Evolutionary conservation across 2,329 filamentous ascomycete genomes (phyloP), one percentile per base, ranked within the genome.

Genomic region (Cryphonectria carpinicola): DNA sequence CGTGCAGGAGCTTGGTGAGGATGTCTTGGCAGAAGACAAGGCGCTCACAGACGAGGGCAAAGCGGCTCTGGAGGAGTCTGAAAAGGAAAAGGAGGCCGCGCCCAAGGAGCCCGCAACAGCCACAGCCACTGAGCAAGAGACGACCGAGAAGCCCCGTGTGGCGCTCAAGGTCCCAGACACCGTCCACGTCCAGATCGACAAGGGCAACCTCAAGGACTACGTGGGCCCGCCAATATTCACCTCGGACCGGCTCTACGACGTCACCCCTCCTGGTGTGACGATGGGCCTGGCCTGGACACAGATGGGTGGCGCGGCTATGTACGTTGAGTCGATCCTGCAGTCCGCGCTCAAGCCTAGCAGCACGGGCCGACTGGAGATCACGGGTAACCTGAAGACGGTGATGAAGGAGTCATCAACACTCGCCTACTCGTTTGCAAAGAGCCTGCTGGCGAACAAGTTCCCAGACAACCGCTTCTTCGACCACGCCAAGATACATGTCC

Each of bases 211-310:
- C 67, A 97, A 97, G 78, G 96, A 99, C 81, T 99, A 98, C 78
- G 95, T 99, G 71, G 96, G 96, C 3, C 95, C 96, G 1, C 95
- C 96, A 1, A 89, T 98, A 68, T 99, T 97, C 83, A 99, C 94
- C 0, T 94, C 96, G 5, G 96, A 99, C 81, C 90, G 97, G 68
- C 87, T 99, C 19, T 99, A 98, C 84, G 96, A 99, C 77, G 89
- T 90, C 64, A 97, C 94, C 71, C 96, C 97, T 4, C 89, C 96
- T 1, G 96, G 96, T 81, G 96, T 99, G 22, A 93, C 95, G 32
- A 98, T 99, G 96, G 96, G 96, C 74, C 88, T 99, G 67, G 96
- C 96, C 10, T 99, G 96, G 96, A 99, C 97, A 10, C 93, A 94
- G 78, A 94, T 99, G 89, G 96, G 96, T 72, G 96, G 96, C 71